Conservation (phyloP, 148 eudicot genomes). For the Rhododendron henanense region DNA sequence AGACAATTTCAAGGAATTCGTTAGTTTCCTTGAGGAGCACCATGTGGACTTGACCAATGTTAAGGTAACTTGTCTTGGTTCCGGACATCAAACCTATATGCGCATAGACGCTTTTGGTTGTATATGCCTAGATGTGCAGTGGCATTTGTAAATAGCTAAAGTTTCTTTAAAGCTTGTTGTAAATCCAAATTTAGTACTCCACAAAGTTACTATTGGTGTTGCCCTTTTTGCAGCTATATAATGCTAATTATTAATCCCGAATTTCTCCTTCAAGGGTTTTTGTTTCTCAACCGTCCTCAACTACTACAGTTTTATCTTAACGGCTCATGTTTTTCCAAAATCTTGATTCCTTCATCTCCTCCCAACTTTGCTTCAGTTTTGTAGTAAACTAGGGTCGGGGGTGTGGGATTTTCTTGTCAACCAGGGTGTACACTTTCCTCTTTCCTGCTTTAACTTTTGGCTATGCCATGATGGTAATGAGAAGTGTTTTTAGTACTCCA, state of each 20-base stretch:
- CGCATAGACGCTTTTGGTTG: neutral
- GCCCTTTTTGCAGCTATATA: neutral
- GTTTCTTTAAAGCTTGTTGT: neutral
- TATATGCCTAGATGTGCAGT: neutral
- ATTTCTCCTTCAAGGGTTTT: neutral
- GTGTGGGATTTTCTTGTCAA: neutral
- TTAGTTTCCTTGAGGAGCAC: constrained; percentile 71
- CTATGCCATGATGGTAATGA: neutral
- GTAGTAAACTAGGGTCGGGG: too few relatives aligned
- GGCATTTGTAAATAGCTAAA: neutral
- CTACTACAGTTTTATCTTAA: neutral
- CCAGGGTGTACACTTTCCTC: neutral
- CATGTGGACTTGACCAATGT: constrained; percentile 65
- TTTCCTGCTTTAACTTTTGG: neutral
- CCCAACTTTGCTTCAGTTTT: neutral
- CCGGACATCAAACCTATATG: neutral
- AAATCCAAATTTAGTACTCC: neutral
- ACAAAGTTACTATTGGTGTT: neutral
- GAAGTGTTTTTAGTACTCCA: neutral
- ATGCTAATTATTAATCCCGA: neutral
- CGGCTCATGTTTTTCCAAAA: neutral
- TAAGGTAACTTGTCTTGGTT: constrained; percentile 48
- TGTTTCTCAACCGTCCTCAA: neutral
- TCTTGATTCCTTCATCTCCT: neutral
- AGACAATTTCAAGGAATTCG: constrained; percentile 79